Evolutionary conservation across 1,284 basidiomycete genomes (phyloP).

Genomic region (Fomitopsis betulina): DNA sequence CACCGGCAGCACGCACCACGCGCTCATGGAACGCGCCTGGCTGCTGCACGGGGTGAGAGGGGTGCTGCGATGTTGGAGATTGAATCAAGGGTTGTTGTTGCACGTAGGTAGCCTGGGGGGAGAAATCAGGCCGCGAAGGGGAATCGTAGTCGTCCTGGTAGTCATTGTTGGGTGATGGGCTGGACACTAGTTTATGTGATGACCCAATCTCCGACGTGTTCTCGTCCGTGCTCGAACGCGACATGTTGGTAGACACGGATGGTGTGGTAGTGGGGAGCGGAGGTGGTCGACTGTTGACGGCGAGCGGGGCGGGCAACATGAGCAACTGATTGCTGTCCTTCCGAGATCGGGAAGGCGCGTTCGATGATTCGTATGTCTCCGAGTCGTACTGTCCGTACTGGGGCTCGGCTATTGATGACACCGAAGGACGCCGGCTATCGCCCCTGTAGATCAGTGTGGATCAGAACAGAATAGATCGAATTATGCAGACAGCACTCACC

Average conservation of each 20-base stretch:
- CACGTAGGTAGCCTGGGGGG: conserved; percentile 7
- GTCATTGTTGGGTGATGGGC: conserved; percentile 34
- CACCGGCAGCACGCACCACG: conserved; percentile 35
- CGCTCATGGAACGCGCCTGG: conserved; percentile 35
- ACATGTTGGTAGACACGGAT: conserved; percentile 43
- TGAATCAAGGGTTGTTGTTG: conserved; percentile 1
- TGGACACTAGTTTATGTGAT: conserved; percentile 53
- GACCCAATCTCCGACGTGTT: conserved; percentile 54
- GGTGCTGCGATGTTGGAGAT: background rate
- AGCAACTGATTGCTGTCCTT: conserved; percentile 66
- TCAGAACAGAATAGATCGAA: background rate
- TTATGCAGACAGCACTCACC: conserved; percentile 38
- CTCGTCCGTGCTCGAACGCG: conserved; percentile 64
- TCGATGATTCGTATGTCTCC: conserved; percentile 59
- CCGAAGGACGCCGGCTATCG: conserved; percentile 65
- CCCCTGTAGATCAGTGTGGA: conserved; percentile 26
- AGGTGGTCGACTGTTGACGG: conserved; percentile 39
- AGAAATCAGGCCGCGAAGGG: conserved; percentile 11
- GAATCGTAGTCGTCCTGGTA: conserved; percentile 22
- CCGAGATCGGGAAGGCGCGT: conserved; percentile 41
- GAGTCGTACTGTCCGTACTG: conserved; percentile 53
- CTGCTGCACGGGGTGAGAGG: background rate
- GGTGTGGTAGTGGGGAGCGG: conserved; percentile 35
- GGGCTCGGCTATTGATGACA: conserved; percentile 72
- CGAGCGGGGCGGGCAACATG: conserved; percentile 66